Percentiles rank a stretch among this genome's conserved stretches.
Evolutionary conservation across 2,329 filamentous ascomycete genomes (phyloP).

Genomic region (Penicillium thymicola): DNA sequence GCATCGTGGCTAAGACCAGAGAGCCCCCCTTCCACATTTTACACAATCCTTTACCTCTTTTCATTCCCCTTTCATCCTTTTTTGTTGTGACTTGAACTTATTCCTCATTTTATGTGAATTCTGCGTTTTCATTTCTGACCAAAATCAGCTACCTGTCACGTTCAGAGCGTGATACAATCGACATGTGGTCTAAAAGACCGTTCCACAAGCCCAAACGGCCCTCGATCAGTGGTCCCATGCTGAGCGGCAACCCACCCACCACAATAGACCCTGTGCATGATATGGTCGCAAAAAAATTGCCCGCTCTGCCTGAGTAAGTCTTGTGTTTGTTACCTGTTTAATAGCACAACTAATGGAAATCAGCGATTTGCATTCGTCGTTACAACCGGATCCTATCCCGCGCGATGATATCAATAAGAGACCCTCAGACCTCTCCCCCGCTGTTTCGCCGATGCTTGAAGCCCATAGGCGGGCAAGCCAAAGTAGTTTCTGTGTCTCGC

Average conservation of each 20-base stretch:
- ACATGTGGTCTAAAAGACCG: constrained; percentile 54
- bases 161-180: constrained; percentile 17
- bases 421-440: constrained; percentile 17
- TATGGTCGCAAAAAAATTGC: constrained; percentile 29
- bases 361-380: constrained; percentile 11
- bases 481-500: constrained; percentile 23
- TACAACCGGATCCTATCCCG: background rate
- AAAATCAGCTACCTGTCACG: background rate
- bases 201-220: constrained; percentile 48
- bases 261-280: constrained; percentile 31
- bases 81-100: background rate
- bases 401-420: constrained; percentile 1
- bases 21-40: background rate
- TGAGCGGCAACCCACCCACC: constrained; percentile 44
- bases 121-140: background rate
- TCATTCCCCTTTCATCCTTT: background rate
- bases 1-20: background rate
- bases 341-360: background rate
- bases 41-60: background rate
- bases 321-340: background rate
- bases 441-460: constrained; percentile 11
- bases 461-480: constrained; percentile 10
- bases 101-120: background rate
- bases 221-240: constrained; percentile 45
- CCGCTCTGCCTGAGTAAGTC: constrained; percentile 26